Evolutionary conservation across 1,284 basidiomycete genomes (phyloP).

Genomic region (Blastosporella zonata): DNA sequence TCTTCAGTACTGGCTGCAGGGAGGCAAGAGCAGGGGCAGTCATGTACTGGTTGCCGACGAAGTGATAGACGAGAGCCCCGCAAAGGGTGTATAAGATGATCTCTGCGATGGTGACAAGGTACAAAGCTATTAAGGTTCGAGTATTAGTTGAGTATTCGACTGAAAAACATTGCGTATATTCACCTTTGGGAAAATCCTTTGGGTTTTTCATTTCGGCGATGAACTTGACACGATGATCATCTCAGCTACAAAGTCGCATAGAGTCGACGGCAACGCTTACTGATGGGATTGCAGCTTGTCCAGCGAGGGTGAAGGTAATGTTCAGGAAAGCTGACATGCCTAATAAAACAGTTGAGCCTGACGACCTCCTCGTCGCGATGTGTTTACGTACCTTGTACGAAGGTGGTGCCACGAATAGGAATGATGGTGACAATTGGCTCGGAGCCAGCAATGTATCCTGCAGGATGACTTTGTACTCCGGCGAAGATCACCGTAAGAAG

Average conservation of each 20-base stretch:
- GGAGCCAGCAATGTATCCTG: slow-evolving; percentile 34
- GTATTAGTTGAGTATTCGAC: neutral
- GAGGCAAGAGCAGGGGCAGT: slow-evolving; percentile 50
- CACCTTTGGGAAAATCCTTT: slow-evolving; percentile 61
- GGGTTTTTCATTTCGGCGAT: slow-evolving; percentile 59
- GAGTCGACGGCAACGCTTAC: slow-evolving; percentile 17
- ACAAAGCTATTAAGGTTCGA: slow-evolving; percentile 31
- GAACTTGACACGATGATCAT: slow-evolving; percentile 30
- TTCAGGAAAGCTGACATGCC: slow-evolving; percentile 46
- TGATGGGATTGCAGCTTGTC: slow-evolving; percentile 51
- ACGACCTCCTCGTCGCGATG: neutral
- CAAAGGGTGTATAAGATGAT: slow-evolving; percentile 58
- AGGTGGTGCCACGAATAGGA: slow-evolving; percentile 47
- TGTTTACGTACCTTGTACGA: slow-evolving; percentile 43
- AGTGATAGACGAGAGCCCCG: slow-evolving; percentile 61
- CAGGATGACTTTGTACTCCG: slow-evolving; percentile 48
- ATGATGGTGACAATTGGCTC: slow-evolving; percentile 38
- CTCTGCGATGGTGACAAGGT: slow-evolving; percentile 49
- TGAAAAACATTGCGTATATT: slow-evolving; percentile 19
- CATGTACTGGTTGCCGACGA: slow-evolving; percentile 48
- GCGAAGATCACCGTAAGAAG: slow-evolving; percentile 51
- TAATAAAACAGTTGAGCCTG: slow-evolving; percentile 9
- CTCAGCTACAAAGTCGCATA: neutral
- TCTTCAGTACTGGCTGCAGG: slow-evolving; percentile 39
- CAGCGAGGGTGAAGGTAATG: slow-evolving; percentile 60